phyloP scores from a whole-genome alignment of 345 rosid genomes.

The Gynandropsis gynandra region DNA sequence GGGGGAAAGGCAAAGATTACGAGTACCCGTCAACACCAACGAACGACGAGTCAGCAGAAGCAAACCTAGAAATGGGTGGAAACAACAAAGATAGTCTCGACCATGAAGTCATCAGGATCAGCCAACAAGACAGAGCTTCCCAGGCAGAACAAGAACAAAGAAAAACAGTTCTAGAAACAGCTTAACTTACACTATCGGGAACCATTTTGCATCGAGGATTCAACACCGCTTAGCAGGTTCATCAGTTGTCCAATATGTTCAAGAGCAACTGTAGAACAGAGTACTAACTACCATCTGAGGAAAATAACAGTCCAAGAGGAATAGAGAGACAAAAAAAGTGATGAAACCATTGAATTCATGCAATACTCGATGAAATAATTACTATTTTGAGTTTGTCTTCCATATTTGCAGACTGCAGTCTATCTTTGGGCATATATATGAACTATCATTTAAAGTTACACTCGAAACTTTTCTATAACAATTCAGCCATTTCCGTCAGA shows the following conservation, averaged over 20 bases:
- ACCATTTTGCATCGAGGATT: constrained; percentile 7
- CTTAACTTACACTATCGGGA: constrained; percentile 3
- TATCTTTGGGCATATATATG: too few relatives aligned
- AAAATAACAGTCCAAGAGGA: not conserved
- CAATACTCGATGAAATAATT: constrained; percentile 3
- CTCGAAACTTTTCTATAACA: not conserved
- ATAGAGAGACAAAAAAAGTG: not conserved
- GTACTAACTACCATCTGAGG: constrained; percentile 12
- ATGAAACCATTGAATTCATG: constrained; percentile 16
- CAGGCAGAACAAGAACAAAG: constrained; percentile 15
- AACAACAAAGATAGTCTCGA: constrained; percentile 16
- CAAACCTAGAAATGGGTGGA: constrained; percentile 18
- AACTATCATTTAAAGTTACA: too few relatives aligned
- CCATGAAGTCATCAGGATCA: constrained; percentile 30
- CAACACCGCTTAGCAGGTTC: not conserved
- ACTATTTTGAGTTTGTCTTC: not conserved
- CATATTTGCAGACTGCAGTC: too few relatives aligned
- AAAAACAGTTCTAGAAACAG: constrained; percentile 10
- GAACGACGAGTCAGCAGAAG: constrained; percentile 24
- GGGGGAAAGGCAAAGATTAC: constrained; percentile 83
- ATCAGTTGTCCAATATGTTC: constrained; percentile 8
- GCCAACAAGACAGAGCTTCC: constrained; percentile 6
- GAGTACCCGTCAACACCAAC: constrained; percentile 13
- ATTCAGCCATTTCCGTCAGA: not conserved
- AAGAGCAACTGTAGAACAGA: constrained; percentile 8